phyloP scores from a whole-genome alignment of 768 basidiomycete genomes.

The Strobilomyces confusus region DNA sequence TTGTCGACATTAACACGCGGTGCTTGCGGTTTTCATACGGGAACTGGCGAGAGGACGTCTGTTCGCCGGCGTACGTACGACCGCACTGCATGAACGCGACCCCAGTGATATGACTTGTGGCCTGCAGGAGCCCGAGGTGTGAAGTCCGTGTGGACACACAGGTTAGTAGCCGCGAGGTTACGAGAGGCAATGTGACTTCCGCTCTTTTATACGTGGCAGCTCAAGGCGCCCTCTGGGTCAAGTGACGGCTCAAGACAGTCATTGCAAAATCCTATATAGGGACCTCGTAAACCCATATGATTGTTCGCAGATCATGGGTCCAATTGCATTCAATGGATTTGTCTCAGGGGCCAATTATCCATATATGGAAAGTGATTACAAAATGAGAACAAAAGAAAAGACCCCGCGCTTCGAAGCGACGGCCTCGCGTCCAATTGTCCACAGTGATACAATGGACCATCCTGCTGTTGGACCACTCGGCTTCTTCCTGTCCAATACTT shows the following conservation, averaged over 20 bases:
- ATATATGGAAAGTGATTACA: background rate
- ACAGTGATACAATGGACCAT: slow-evolving; percentile 7
- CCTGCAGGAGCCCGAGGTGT: no score
- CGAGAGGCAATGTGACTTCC: no score
- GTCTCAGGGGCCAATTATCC: slow-evolving; percentile 18
- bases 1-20: background rate
- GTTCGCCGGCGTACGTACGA: background rate
- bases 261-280: no score
- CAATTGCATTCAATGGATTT: background rate
- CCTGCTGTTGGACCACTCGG: background rate
- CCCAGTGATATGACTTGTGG: no score
- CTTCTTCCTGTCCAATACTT: slow-evolving; percentile 4
- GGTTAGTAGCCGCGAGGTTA: no score
- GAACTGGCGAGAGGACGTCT: background rate
- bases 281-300: no score
- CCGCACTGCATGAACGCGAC: no score
- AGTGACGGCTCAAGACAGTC: no score
- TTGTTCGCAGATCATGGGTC: background rate
- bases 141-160: no score
- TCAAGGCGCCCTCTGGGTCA: no score
- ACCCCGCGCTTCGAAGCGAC: background rate
- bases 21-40: background rate
- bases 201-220: no score
- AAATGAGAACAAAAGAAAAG: slow-evolving; percentile 24
- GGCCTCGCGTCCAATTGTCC: slow-evolving; percentile 15